A percentile compares a stretch with the other conserved stretches of the same genome.
Conservation (phyloP, 139 green algal genomes). For the Closterium sp. region DNA sequence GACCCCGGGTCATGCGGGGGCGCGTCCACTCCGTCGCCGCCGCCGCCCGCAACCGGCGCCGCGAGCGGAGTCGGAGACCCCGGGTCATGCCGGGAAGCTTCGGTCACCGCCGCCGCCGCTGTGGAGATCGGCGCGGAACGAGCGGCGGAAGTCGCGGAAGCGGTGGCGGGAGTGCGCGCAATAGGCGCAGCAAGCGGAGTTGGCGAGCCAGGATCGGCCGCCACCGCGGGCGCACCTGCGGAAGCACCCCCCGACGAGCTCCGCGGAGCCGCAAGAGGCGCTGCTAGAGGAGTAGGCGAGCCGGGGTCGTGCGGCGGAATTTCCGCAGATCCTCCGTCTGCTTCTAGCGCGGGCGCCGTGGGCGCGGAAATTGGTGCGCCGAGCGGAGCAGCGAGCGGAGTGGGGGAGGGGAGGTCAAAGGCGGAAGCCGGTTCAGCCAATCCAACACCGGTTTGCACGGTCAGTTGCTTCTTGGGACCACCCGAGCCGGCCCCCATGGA, state of each 20-base stretch:
- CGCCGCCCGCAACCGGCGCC: neutral
- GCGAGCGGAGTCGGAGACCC: neutral
- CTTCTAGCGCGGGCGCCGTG: neutral
- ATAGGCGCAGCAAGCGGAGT: neutral
- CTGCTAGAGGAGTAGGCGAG: neutral
- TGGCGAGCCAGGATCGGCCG: neutral
- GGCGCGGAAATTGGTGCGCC: neutral
- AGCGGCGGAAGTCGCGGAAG: no score
- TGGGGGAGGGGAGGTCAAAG: neutral
- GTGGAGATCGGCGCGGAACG: neutral
- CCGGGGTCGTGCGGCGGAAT: neutral
- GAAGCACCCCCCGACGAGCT: neutral
- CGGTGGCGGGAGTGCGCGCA: neutral
- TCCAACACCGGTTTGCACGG: neutral
- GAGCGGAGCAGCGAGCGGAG: neutral
- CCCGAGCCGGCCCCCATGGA: neutral
- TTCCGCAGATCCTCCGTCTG: neutral
- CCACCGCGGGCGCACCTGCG: neutral
- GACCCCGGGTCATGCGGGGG: neutral
- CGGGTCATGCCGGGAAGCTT: neutral
- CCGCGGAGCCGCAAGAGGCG: neutral
- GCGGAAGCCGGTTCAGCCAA: neutral
- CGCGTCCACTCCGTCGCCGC: neutral
- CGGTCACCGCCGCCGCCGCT: neutral
- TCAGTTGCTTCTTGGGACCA: neutral